Conservation (phyloP, 1,284 basidiomycete genomes). For the Schizophyllum amplum region DNA sequence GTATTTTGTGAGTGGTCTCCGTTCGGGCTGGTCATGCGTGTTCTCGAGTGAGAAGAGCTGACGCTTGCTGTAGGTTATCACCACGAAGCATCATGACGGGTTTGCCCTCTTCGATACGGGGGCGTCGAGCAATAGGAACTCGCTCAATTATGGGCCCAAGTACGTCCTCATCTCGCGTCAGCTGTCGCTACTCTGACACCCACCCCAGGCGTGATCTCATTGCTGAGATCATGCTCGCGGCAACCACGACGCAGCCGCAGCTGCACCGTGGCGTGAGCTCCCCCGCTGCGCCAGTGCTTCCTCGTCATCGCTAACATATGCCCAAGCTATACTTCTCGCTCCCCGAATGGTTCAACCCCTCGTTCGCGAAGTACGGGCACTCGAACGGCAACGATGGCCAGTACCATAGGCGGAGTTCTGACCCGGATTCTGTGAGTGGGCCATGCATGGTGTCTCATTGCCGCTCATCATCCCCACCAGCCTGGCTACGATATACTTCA, state of each 20-base stretch:
- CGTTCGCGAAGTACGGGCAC: constrained; percentile 44
- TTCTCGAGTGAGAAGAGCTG: background rate
- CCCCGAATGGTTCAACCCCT: constrained; percentile 52
- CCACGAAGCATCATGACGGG: constrained; percentile 12
- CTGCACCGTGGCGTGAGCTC: constrained; percentile 33
- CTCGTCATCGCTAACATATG: background rate
- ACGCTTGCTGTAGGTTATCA: background rate
- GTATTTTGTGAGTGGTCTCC: constrained; percentile 38
- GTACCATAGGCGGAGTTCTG: constrained; percentile 16
- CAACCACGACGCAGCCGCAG: constrained; percentile 39
- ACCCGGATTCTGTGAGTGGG: constrained; percentile 24
- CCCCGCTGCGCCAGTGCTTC: background rate
- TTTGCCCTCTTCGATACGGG: constrained; percentile 2
- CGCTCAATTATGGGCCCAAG: constrained; percentile 23
- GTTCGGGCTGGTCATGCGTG: background rate
- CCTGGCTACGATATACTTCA: background rate
- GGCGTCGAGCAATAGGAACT: background rate
- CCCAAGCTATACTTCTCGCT: constrained; percentile 34
- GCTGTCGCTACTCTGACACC: constrained; percentile 41
- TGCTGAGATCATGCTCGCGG: constrained; percentile 41
- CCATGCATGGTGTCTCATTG: background rate
- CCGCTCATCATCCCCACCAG: too few relatives aligned
- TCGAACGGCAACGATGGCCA: background rate
- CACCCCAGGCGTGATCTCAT: constrained; percentile 46
- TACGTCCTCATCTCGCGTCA: constrained; percentile 42